phyloP scores from a whole-genome alignment of 78 protist genomes.

The Dictyostelium brefeldianum region DNA sequence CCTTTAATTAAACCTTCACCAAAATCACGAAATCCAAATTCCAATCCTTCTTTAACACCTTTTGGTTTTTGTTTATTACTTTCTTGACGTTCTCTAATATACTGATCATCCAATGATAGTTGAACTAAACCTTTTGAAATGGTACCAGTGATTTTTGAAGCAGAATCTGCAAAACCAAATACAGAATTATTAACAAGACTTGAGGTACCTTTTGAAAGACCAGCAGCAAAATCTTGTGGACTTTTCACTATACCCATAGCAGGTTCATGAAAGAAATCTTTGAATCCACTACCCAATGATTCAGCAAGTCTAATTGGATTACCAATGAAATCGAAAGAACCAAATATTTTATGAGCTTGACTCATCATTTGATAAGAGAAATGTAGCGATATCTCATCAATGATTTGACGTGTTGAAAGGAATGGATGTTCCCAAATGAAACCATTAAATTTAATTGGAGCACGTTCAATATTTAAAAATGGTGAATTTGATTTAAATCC shows the following conservation, averaged over 20 bases:
- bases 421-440: conserved; percentile 86
- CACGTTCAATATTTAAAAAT: conserved; percentile 76
- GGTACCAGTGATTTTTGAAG: conserved; percentile 79
- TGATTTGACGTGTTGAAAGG: conserved; percentile 23
- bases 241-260: conserved; percentile 79
- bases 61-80: conserved; percentile 50
- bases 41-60: conserved; percentile 84
- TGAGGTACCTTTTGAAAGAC: conserved; percentile 81
- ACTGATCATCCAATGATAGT: conserved; percentile 64
- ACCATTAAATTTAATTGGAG: conserved; percentile 83
- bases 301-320: conserved; percentile 79
- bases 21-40: conserved; percentile 69
- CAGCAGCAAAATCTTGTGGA: conserved; percentile 87
- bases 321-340: conserved; percentile 77
- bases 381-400: conserved; percentile 38
- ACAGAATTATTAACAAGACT: conserved; percentile 68
- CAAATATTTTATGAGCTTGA: conserved; percentile 71
- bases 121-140: conserved; percentile 76
- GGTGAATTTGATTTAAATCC: conserved; percentile 74
- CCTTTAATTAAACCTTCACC: conserved; percentile 87
- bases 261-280: conserved; percentile 88
- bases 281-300: conserved; percentile 77
- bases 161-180: conserved; percentile 41
- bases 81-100: conserved; percentile 46
- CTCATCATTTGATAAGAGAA: conserved; percentile 49